Conservation (phyloP, 352 stramenopile species). For the Detonula confervacea region DNA sequence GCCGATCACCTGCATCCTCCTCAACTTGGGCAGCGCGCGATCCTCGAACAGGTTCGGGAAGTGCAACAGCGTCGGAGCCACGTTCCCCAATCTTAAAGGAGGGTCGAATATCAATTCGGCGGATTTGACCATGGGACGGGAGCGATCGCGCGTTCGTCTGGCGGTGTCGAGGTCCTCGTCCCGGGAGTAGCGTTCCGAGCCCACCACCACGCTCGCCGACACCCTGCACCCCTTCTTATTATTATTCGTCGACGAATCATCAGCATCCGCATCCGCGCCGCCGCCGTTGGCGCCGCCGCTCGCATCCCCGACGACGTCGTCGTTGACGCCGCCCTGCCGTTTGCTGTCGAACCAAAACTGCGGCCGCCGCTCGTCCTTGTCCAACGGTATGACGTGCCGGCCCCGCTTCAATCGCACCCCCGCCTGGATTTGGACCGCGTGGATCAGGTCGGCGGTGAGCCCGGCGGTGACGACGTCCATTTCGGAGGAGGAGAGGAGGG, state of each 20-base stretch:
- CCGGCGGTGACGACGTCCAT: conserved; percentile 70
- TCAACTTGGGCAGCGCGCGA: conserved; percentile 63
- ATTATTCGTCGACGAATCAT: conserved; percentile 5
- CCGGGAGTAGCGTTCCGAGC: conserved; percentile 65
- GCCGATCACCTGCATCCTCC: conserved; percentile 67
- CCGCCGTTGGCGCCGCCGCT: too few relatives aligned
- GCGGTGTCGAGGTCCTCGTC: conserved; percentile 77
- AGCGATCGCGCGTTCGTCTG: conserved; percentile 58
- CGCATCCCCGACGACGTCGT: too few relatives aligned
- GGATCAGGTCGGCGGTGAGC: conserved; percentile 82
- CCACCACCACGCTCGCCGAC: conserved; percentile 59
- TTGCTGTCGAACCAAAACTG: conserved; percentile 76
- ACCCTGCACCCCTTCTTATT: conserved; percentile 63
- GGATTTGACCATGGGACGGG: conserved; percentile 79
- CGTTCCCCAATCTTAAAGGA: conserved; percentile 75
- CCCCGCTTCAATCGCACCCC: conserved; percentile 65
- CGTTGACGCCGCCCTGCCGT: too few relatives aligned
- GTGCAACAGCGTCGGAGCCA: conserved; percentile 84
- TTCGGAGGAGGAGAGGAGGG: conserved; percentile 79
- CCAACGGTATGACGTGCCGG: conserved; percentile 76
- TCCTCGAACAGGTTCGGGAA: conserved; percentile 85
- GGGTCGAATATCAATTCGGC: conserved; percentile 74
- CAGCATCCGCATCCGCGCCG: conserved; percentile 26
- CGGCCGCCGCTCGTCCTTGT: conserved; percentile 74
- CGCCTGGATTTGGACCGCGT: conserved; percentile 73